These are phyloP conservation scores for Epichloe hybrida DNA, from an alignment of 2,329 filamentous ascomycete species.

Conservation along the genomic window DNA sequence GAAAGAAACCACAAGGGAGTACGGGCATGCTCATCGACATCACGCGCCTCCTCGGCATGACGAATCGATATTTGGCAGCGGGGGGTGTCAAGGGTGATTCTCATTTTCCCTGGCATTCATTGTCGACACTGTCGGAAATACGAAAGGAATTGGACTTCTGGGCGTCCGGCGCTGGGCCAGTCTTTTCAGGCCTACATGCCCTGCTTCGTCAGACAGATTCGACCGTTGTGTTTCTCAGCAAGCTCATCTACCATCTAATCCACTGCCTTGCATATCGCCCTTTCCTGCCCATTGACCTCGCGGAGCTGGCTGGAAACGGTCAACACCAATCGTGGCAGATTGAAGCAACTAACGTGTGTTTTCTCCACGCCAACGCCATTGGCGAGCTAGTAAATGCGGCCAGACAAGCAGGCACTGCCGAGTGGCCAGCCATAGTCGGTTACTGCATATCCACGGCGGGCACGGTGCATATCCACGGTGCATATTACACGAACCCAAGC, in stretches of 20 bases:
- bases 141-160: constrained; percentile 72
- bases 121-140: constrained; percentile 77
- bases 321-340: constrained; percentile 91
- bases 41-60: constrained; percentile 66
- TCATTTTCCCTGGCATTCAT: constrained; percentile 80
- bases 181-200: constrained; percentile 61
- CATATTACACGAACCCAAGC: constrained; percentile 53
- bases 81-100: constrained; percentile 82
- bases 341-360: constrained; percentile 78
- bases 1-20: constrained; percentile 60
- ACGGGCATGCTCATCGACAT: constrained; percentile 77
- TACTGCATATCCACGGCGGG: constrained; percentile 80
- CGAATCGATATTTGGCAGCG: constrained; percentile 70
- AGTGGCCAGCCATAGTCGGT: constrained; percentile 77
- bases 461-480: constrained; percentile 77
- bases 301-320: constrained; percentile 64
- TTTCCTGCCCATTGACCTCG: constrained; percentile 72
- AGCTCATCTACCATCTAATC: constrained; percentile 74
- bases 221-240: constrained; percentile 67
- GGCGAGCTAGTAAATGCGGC: constrained; percentile 71
- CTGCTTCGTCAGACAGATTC: constrained; percentile 69
- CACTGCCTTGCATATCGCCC: constrained; percentile 80
- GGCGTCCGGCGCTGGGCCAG: constrained; percentile 68
- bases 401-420: constrained; percentile 57
- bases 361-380: constrained; percentile 75